Percentiles rank a stretch among this genome's conserved stretches.
Conservation (phyloP, 192 early-diverging fungal genomes). For the Coemansia asiatica region DNA sequence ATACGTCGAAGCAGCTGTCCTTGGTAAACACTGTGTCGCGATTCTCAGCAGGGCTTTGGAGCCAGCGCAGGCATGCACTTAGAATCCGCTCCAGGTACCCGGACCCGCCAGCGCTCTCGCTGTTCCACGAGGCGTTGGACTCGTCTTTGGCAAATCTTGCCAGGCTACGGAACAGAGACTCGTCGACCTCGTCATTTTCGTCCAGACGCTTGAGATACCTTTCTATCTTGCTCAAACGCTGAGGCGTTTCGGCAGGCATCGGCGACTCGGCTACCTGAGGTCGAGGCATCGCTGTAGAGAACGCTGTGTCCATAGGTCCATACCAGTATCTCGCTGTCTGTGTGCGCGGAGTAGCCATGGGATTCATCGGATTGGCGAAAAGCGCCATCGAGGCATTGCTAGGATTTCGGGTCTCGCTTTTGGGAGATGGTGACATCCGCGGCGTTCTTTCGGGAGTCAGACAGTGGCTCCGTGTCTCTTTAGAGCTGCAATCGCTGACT, state of each 20-base stretch:
- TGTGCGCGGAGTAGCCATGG: constrained; percentile 43
- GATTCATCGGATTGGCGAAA: constrained; percentile 12
- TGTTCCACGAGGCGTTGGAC: constrained; percentile 36
- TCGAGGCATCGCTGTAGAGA: background rate
- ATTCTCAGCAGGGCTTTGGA: constrained; percentile 44
- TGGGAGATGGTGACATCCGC: constrained; percentile 26
- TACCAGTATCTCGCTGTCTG: constrained; percentile 53
- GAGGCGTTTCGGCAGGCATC: constrained; percentile 38
- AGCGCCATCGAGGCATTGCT: constrained; percentile 8
- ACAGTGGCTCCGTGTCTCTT: background rate
- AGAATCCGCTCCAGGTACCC: constrained; percentile 44
- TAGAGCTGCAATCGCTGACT: constrained; percentile 5
- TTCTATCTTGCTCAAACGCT: constrained; percentile 33
- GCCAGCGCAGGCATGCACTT: constrained; percentile 42
- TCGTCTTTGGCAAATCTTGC: constrained; percentile 56
- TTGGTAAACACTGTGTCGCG: constrained; percentile 51
- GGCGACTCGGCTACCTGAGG: constrained; percentile 32
- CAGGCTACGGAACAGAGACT: constrained; percentile 48
- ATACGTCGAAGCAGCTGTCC: constrained; percentile 55
- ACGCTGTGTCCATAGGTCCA: constrained; percentile 37
- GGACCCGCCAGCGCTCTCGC: constrained; percentile 20
- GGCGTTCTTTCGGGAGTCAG: constrained; percentile 33
- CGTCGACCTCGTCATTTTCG: constrained; percentile 34
- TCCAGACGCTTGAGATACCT: constrained; percentile 29
- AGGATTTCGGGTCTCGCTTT: constrained; percentile 1